Evolutionary conservation across 441 rosid genomes (phyloP).

Genomic region (Euphorbia celastroides): DNA sequence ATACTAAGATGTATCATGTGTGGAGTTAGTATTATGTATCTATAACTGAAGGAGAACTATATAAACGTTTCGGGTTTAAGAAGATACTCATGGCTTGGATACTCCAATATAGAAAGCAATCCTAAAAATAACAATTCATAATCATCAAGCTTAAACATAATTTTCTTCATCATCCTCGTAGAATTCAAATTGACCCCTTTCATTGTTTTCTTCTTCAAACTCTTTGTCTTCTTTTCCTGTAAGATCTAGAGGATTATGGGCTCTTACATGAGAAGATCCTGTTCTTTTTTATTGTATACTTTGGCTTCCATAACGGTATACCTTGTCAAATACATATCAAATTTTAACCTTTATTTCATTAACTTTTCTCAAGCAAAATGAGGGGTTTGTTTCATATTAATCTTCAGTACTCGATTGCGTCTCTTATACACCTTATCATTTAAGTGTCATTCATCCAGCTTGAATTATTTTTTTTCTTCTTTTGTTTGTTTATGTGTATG

Average conservation of each 20-base stretch:
- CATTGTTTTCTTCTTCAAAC: neutral
- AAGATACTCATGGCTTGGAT: neutral
- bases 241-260: neutral
- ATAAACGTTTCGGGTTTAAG: neutral
- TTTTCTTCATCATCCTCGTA: neutral
- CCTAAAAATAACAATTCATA: neutral
- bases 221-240: neutral
- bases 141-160: neutral
- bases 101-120: neutral
- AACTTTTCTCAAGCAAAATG: neutral
- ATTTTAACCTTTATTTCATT: neutral
- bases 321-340: neutral
- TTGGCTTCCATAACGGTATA: neutral
- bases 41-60: no score
- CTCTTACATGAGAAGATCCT: neutral
- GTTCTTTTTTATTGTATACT: neutral
- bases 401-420: neutral
- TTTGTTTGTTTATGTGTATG: no score
- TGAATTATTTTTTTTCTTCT: neutral
- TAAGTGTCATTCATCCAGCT: neutral
- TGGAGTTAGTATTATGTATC: no score
- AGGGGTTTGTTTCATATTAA: neutral
- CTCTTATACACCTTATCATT: neutral
- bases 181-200: neutral
- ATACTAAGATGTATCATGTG: no score